phyloP scores from a whole-genome alignment of 2,329 filamentous ascomycete species.

The Paecilomyces dactylethromorphus region DNA sequence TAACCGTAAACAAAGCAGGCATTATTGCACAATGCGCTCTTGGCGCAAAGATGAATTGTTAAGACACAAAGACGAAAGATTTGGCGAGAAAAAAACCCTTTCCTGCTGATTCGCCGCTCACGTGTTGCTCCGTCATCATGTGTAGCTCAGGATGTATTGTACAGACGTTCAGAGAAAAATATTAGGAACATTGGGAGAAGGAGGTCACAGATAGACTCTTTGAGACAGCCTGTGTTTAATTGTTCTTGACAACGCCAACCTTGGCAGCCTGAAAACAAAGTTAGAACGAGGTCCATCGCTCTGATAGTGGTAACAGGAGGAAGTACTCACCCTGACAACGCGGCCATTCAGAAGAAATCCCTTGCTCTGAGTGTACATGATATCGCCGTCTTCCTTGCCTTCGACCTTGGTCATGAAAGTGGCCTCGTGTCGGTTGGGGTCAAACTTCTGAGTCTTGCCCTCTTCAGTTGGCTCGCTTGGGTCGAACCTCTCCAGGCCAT shows the following conservation, averaged over 20 bases:
- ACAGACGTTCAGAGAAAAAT: background rate
- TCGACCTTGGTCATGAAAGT: constrained; percentile 86
- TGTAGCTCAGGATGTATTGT: background rate
- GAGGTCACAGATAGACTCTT: constrained; percentile 6
- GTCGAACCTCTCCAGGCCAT: constrained; percentile 85
- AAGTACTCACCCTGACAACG: constrained; percentile 58
- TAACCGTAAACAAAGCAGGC: background rate
- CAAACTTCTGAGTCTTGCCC: constrained; percentile 71
- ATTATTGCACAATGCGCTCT: background rate
- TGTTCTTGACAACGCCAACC: constrained; percentile 91
- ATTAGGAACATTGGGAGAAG: constrained; percentile 4
- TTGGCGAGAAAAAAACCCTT: background rate
- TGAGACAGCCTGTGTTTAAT: constrained; percentile 18
- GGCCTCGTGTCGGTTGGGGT: constrained; percentile 94
- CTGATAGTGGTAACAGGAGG: background rate
- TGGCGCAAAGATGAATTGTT: background rate
- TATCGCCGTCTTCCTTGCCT: constrained; percentile 81
- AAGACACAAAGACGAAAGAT: background rate
- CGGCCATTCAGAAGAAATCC: constrained; percentile 91
- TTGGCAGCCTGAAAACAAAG: constrained; percentile 61
- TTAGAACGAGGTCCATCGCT: constrained; percentile 7
- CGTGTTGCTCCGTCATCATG: background rate
- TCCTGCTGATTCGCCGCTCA: background rate
- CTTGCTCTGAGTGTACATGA: constrained; percentile 92
- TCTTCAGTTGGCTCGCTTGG: constrained; percentile 46